Base-by-base conservation (phyloP, 73 alveolate species). In the Paramecium tetraurelia region DNA sequence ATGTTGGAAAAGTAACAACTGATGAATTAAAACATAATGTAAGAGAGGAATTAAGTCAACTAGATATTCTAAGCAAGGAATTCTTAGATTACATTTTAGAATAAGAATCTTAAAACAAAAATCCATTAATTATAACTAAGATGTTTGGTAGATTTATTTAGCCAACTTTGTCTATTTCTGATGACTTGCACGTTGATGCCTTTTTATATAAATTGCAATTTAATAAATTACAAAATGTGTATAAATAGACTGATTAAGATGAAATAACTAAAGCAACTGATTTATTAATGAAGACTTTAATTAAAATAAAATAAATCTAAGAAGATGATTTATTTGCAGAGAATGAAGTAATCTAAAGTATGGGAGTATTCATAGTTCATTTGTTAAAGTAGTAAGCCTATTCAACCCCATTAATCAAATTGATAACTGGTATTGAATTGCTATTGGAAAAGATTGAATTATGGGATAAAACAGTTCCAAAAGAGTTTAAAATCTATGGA, bases 401-500 rank as follows among this genome's bases (percentile, higher is more conserved):
- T 43, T 41, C 41, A 16, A 86, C 93, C 20, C 93, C 93, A 63
- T 68, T 86, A 24, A 86, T 63, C 20, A 86, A 86, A 35, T 22
- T 86, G n/a, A 86, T 68, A 16, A 59, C 93, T 38, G 93, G 93
- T 31, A 57, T 86, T 21, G 80, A 86, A 59, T 58, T 86, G 18
- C 27, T 86, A 24, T 57, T 77, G 16, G 70, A 86, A 41, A 86
- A 86, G n/a, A 77, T 86, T 29, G 93, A 86, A 38, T 53, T 41
- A 35, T 86, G 93, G 93, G 85, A 86, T 59, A 57, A 40, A 31
- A 63, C 93, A 7, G 85, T 77, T 59, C 86, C 93, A 16, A 86
- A 86, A 38, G 86, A 41, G 6, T 86, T 35, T 40, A 63, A 72
- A 35, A 18, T 86, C 22, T 21, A n/a, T 63, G 83, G 43, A 68